Evolutionary conservation across 148 eudicot species (phyloP), one percentile per base, ranked within the genome.

Genomic region (Diospyros kaki): DNA sequence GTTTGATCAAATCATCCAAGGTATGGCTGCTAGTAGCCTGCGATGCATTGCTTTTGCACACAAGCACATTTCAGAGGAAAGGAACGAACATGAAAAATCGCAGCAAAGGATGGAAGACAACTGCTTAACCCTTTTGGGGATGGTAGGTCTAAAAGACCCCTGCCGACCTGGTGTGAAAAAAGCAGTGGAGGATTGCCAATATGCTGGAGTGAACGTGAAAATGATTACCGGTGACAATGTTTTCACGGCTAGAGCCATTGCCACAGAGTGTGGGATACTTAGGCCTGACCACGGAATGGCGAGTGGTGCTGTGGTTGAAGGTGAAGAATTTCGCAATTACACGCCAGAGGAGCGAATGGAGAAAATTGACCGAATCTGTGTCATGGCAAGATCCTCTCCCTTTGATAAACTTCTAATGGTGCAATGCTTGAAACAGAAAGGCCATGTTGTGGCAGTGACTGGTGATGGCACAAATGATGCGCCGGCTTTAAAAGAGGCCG

Each of bases 221-320:
- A 59, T 80, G 76, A 58, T 80, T 53, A 80, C 83, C 0, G 76
- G 76, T 0, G 73, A 80, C n/a, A 67, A 76, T 28, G 40, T 72
- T 1, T 66, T 38, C 14, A 76, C 79, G 8, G 79, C 83, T 2
- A 72, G 18, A 72, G 76, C 76, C 2, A 67, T 76, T 13, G 83
- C 79, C 9, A 67, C 60, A 0, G 76, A 76, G 6, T 80, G 83
- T 72, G 83, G 83, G 38, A 71, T 80, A 75, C 72, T 75, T n/a
- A 44, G 40, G n/a, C n/a, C n/a, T n/a, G n/a, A n/a, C n/a, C n/a
- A n/a, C n/a, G n/a, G n/a, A n/a, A n/a, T n/a, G n/a, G n/a, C n/a
- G n/a, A n/a, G n/a, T n/a, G n/a, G n/a, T n/a, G n/a, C n/a, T n/a
- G n/a, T n/a, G n/a, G n/a, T n/a, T n/a, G n/a, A n/a, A n/a, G n/a